A percentile compares a stretch with the other conserved stretches of the same genome.
These are phyloP conservation scores for Verticillium nonalfalfae DNA, from an alignment of 2,329 filamentous ascomycete species.

Conservation along the genomic window DNA sequence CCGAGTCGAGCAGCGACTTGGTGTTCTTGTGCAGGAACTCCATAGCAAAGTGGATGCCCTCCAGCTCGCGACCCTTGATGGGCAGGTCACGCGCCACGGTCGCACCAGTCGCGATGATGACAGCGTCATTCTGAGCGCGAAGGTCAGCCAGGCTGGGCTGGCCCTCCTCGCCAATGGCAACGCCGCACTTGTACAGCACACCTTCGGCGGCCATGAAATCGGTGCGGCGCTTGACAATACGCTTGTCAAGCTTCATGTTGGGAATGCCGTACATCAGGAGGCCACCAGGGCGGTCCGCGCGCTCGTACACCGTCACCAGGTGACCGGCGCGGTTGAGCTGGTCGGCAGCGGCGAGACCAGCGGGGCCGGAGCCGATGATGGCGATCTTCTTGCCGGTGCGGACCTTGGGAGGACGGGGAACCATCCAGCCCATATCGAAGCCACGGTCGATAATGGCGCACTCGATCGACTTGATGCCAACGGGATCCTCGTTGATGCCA, in stretches of 20 bases:
- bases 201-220: slow-evolving; percentile 93
- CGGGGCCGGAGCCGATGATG: slow-evolving; percentile 85
- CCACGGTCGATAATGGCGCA: slow-evolving; percentile 97
- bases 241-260: slow-evolving; percentile 99
- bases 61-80: slow-evolving; percentile 79
- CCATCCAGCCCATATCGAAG: slow-evolving; percentile 98
- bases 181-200: slow-evolving; percentile 71
- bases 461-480: slow-evolving; percentile 97
- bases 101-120: slow-evolving; percentile 86
- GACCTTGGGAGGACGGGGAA: slow-evolving; percentile 68
- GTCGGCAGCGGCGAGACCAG: slow-evolving; percentile 84
- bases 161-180: slow-evolving; percentile 70
- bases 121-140: slow-evolving; percentile 69
- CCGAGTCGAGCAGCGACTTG: slow-evolving; percentile 91
- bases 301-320: slow-evolving; percentile 84
- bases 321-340: slow-evolving; percentile 94
- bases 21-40: slow-evolving; percentile 97
- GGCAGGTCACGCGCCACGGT: slow-evolving; percentile 90
- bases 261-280: slow-evolving; percentile 98
- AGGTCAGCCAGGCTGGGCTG: slow-evolving; percentile 59
- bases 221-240: slow-evolving; percentile 88
- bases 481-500: slow-evolving; percentile 93
- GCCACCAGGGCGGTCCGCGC: slow-evolving; percentile 82
- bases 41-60: slow-evolving; percentile 95
- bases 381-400: slow-evolving; percentile 86